Evolutionary conservation across 108 stramenopile genomes (phyloP).

Genomic region (Seminavis robusta): DNA sequence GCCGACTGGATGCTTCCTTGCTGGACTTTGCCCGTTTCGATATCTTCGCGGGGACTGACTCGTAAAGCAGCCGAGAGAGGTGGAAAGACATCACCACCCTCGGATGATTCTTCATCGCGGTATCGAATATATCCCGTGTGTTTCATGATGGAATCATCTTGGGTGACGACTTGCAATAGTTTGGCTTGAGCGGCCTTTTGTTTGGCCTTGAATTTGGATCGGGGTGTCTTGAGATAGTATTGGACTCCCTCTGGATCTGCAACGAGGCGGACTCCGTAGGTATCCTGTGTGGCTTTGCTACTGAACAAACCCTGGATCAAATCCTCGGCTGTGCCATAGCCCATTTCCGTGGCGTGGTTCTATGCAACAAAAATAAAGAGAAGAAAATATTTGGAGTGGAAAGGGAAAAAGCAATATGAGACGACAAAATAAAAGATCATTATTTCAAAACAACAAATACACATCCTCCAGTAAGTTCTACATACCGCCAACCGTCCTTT

Average conservation of each 20-base stretch:
- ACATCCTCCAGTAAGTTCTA: too few relatives aligned
- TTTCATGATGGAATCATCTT: constrained; percentile 18
- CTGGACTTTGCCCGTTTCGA: constrained; percentile 44
- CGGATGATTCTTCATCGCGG: neutral
- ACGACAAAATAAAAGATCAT: neutral
- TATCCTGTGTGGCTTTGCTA: constrained; percentile 45
- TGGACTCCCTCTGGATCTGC: constrained; percentile 27
- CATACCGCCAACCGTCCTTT: constrained; percentile 30
- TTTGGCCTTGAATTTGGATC: constrained; percentile 49
- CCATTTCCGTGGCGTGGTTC: constrained; percentile 53
- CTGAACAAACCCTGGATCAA: constrained; percentile 58
- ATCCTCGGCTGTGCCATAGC: constrained; percentile 45
- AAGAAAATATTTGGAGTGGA: neutral
- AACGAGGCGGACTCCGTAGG: constrained; percentile 46
- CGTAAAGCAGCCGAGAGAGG: constrained; percentile 73
- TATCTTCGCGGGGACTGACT: constrained; percentile 52
- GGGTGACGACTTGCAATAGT: constrained; percentile 55
- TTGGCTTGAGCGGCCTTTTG: constrained; percentile 41
- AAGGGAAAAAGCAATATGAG: neutral
- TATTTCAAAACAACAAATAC: constrained; percentile 1
- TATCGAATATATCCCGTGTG: constrained; percentile 47
- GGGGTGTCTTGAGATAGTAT: constrained; percentile 43
- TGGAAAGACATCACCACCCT: too few relatives aligned
- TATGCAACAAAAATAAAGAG: constrained; percentile 2
- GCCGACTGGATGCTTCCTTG: constrained; percentile 61